Conservation (phyloP, 208 protist genomes). For the Leishmania braziliensis region DNA sequence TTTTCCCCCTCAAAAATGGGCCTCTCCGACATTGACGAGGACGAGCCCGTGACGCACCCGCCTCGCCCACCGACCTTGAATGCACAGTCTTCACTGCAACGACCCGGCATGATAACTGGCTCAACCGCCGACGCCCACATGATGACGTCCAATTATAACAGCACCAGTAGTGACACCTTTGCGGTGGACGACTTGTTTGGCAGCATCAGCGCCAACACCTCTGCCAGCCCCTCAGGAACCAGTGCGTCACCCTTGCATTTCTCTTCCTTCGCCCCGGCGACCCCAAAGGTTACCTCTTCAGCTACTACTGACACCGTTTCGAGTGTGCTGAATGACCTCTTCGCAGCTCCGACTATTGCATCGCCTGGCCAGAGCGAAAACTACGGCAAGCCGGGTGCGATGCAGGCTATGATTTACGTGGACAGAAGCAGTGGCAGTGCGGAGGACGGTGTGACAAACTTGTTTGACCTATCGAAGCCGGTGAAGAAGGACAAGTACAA, state of each 20-base stretch:
- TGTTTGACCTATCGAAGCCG: slow-evolving; percentile 74
- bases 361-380: neutral
- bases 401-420: slow-evolving; percentile 33
- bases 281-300: neutral
- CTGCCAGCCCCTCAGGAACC: neutral
- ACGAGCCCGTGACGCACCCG: slow-evolving; percentile 37
- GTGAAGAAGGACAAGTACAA: slow-evolving; percentile 46
- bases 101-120: neutral
- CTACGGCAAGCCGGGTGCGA: neutral
- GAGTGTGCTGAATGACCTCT: slow-evolving; percentile 40
- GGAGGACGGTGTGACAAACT: slow-evolving; percentile 31
- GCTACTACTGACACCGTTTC: slow-evolving; percentile 7
- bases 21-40: slow-evolving; percentile 84
- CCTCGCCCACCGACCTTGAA: slow-evolving; percentile 11
- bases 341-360: slow-evolving; percentile 9
- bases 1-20: slow-evolving; percentile 40
- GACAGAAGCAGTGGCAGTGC: slow-evolving; percentile 17
- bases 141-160: neutral
- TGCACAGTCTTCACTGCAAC: neutral
- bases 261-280: neutral
- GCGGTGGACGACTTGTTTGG: slow-evolving; percentile 74
- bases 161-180: neutral
- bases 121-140: neutral
- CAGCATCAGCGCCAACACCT: slow-evolving; percentile 26
- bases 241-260: slow-evolving; percentile 8